A percentile compares a stretch with the other conserved stretches of the same genome.
Evolutionary conservation across 495 filamentous ascomycete genomes (phyloP).

Genomic region (Aspergillus haitiensis): DNA sequence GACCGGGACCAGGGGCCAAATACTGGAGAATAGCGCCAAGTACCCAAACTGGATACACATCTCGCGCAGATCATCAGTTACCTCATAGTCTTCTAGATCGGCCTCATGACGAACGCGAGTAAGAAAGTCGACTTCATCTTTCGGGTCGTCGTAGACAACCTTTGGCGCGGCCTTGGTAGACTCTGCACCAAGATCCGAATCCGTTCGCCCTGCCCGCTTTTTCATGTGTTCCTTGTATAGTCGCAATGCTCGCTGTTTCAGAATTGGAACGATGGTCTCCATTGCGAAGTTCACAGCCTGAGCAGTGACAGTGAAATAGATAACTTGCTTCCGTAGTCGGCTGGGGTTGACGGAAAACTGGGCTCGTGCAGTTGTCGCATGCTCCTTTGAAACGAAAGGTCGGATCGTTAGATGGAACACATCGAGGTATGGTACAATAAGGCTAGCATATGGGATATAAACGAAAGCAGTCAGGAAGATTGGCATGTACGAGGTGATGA

Average conservation of each 20-base stretch:
- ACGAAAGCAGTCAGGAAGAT: constrained; percentile 94
- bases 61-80: constrained; percentile 83
- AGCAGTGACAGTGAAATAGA: constrained; percentile 96
- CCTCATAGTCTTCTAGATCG: constrained; percentile 83
- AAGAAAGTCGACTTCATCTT: constrained; percentile 77
- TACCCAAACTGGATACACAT: constrained; percentile 97
- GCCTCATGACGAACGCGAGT: constrained; percentile 80
- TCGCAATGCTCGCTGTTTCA: constrained; percentile 71
- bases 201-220: constrained; percentile 31
- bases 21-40: constrained; percentile 86
- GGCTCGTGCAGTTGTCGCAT: constrained; percentile 56
- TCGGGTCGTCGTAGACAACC: constrained; percentile 48
- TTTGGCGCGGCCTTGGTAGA: constrained; percentile 22
- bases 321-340: constrained; percentile 84
- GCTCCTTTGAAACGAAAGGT: constrained; percentile 69
- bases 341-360: constrained; percentile 82
- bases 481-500: constrained; percentile 93
- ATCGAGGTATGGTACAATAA: constrained; percentile 87
- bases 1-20: constrained; percentile 86
- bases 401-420: constrained; percentile 76
- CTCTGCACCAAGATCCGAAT: constrained; percentile 25
- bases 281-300: constrained; percentile 86
- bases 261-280: constrained; percentile 82
- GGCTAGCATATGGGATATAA: constrained; percentile 88
- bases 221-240: constrained; percentile 65